Evolutionary conservation across 2,329 filamentous ascomycete species (phyloP), one percentile per base, ranked within the genome.

Genomic region (Aspergillus spinulosporus): DNA sequence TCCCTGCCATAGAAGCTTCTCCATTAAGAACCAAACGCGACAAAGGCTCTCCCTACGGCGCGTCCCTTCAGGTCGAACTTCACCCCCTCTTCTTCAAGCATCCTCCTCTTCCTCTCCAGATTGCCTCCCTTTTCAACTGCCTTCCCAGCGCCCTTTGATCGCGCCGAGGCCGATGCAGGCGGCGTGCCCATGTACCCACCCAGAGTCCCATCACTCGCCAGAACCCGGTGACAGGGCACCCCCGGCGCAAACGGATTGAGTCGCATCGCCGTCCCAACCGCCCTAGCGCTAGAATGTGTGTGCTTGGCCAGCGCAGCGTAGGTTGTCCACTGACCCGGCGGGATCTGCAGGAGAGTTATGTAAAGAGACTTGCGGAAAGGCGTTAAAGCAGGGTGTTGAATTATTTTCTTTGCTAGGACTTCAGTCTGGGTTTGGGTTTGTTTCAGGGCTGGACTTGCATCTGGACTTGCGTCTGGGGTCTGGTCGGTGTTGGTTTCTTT

Each of bases 231-330:
- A 64, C 90, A 95, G 1, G 90, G 91, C 3, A 93, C 88, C 34
- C 84, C 81, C 0, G 91, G 90, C 11, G 91, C 90, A 66, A 93
- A 95, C 0, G 90, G 90, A 69, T 96, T 96, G 36, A 75, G 78
- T 14, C 88, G 82, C 67, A 95, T 78, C 1, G 89, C 89, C 57
- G 89, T 90, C 12, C 90, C 90, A 4, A 94, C 84, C 0, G 90
- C 90, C 42, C 90, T 81, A 1, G 90, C 88, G 3, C 88, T 90
- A 21, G 88, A 90, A 8, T 78, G 72, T 12, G 93, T 80, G 56
- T 88, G 82, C 6, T 79, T 79, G 0, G 91, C 85, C 52, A 96
- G 78, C 1, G 87, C 79, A 2, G 83, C 87, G 74, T 96, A 95
- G 0, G 90, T 93, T 0, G 88, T 90, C 67, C 92, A 88, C 52